Conservation (phyloP, 305 asterid genomes). For the Fraxinus xanthoxyloides region DNA sequence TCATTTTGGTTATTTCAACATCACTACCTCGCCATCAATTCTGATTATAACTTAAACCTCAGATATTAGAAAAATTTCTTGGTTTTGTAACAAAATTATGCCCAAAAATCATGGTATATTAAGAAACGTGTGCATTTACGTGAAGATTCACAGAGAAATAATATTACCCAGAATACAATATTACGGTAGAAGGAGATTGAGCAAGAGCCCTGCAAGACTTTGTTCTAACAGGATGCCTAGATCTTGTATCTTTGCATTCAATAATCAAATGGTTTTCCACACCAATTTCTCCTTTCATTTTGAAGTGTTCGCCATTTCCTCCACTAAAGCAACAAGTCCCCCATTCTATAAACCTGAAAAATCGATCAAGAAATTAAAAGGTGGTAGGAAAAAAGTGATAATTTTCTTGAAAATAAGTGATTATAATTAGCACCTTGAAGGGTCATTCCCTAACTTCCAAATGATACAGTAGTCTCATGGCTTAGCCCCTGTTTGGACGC, state of each 20-base stretch:
- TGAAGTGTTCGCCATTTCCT: conserved; percentile 25
- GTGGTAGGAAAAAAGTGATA: background rate
- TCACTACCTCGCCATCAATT: conserved; percentile 80
- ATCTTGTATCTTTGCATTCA: conserved; percentile 53
- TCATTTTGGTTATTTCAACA: conserved; percentile 65
- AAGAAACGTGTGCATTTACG: background rate
- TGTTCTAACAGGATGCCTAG: conserved; percentile 48
- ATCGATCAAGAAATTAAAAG: background rate
- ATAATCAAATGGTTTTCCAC: conserved; percentile 9
- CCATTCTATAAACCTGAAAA: conserved; percentile 71
- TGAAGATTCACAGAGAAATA: background rate
- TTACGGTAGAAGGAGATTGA: conserved; percentile 39
- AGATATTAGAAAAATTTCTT: conserved; percentile 3
- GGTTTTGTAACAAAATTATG: background rate
- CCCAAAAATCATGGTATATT: background rate
- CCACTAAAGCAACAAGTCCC: conserved; percentile 82
- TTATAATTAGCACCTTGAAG: conserved; percentile 41
- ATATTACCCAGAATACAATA: conserved; percentile 74
- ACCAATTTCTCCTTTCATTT: conserved; percentile 38
- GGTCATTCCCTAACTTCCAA: conserved; percentile 80
- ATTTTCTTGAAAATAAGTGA: background rate
- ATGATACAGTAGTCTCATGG: conserved; percentile 77
- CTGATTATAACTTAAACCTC: conserved; percentile 34
- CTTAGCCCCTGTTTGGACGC: background rate
- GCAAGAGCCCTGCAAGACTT: conserved; percentile 64